These are phyloP conservation scores for Rubia balearica DNA, from an alignment of 305 asterid genomes.

Conservation along the genomic window DNA sequence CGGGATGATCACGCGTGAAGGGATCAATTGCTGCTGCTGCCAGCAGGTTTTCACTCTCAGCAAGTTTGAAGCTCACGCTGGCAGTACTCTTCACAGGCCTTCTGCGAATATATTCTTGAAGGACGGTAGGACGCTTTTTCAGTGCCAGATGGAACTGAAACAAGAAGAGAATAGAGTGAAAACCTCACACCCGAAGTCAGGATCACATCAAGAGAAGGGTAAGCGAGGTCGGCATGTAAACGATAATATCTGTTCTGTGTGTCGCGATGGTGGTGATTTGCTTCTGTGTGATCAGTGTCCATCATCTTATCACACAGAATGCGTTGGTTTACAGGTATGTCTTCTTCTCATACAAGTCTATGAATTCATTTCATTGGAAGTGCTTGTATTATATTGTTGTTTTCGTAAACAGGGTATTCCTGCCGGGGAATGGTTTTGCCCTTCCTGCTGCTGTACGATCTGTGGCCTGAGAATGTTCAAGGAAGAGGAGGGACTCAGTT, in stretches of 20 bases:
- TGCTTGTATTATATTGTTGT: slow-evolving; percentile 13
- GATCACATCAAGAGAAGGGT: slow-evolving; percentile 25
- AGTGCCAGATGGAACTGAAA: slow-evolving; percentile 60
- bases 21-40: slow-evolving; percentile 83
- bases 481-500: slow-evolving; percentile 23
- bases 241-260: slow-evolving; percentile 70
- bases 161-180: slow-evolving; percentile 14
- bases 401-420: slow-evolving; percentile 58
- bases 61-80: slow-evolving; percentile 70
- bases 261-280: slow-evolving; percentile 78
- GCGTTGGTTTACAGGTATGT: slow-evolving; percentile 69
- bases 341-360: slow-evolving; percentile 12
- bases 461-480: slow-evolving; percentile 40
- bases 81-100: slow-evolving; percentile 51
- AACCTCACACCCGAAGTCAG: slow-evolving; percentile 20
- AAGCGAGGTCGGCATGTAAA: slow-evolving; percentile 19
- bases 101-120: slow-evolving; percentile 58
- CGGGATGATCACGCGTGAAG: slow-evolving; percentile 71
- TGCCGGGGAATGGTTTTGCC: slow-evolving; percentile 91
- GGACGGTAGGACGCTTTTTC: slow-evolving; percentile 66
- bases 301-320: slow-evolving; percentile 63
- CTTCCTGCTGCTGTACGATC: slow-evolving; percentile 70
- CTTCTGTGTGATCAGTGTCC: slow-evolving; percentile 86
- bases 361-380: slow-evolving; percentile 4
- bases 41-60: slow-evolving; percentile 39